Evolutionary conservation across 148 eudicot species (phyloP).

Genomic region (Nepenthes gracilis): DNA sequence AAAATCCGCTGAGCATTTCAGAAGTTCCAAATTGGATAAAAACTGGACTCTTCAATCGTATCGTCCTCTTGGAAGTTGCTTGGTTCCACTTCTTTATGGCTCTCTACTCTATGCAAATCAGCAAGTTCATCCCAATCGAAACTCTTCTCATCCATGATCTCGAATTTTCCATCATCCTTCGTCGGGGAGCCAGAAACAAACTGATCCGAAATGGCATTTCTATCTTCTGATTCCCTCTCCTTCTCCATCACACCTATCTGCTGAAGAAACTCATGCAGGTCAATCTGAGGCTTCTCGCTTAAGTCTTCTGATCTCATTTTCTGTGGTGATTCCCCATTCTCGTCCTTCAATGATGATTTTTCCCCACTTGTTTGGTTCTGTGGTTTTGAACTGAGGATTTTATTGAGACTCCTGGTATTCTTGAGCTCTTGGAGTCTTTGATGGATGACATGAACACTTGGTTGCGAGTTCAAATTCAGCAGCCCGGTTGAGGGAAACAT

Average conservation of each 20-base stretch:
- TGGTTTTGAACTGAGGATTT: constrained; percentile 10
- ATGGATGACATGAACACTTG: constrained; percentile 67
- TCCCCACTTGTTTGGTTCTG: background rate
- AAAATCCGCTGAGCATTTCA: constrained; percentile 5
- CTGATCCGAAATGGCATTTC: constrained; percentile 3
- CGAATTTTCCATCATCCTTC: constrained; percentile 14
- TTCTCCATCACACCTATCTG: constrained; percentile 63
- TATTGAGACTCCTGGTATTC: constrained; percentile 22
- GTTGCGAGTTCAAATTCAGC: constrained; percentile 75
- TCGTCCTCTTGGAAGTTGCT: constrained; percentile 21
- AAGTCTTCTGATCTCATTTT: constrained; percentile 1
- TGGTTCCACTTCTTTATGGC: constrained; percentile 18
- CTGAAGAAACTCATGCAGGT: constrained; percentile 74
- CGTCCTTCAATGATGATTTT: background rate
- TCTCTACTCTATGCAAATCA: constrained; percentile 31
- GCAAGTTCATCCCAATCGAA: constrained; percentile 63
- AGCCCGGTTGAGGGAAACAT: constrained; percentile 37
- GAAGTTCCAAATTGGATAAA: constrained; percentile 50
- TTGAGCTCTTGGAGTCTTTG: constrained; percentile 73
- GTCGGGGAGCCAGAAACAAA: constrained; percentile 7
- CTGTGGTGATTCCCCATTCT: constrained; percentile 9
- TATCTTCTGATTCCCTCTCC: constrained; percentile 12
- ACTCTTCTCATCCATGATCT: constrained; percentile 13
- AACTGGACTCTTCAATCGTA: constrained; percentile 25
- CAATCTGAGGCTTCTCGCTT: constrained; percentile 71